Base-by-base conservation (phyloP, 495 filamentous ascomycete genomes). In the Podospora comata region DNA sequence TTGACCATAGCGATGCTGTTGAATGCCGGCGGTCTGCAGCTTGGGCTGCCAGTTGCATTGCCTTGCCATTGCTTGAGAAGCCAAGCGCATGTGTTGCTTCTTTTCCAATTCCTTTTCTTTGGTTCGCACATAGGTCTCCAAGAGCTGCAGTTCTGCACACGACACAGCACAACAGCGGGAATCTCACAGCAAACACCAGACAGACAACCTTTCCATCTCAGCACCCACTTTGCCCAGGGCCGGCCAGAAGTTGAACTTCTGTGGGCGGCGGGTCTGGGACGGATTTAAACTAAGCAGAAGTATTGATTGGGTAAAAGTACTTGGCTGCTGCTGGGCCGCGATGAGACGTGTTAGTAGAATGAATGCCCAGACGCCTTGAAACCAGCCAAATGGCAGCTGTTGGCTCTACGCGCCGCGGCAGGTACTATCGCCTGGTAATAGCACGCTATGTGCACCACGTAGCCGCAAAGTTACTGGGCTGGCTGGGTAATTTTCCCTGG, bases 401-500 rank as follows among this genome's bases (percentile, higher is more conserved):
- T 44, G 27, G 16, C 61, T 23, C 15, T 28, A 55, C 39, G 11
- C 53, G 32, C 54, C 53, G 48, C 56, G 39, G 27, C 16, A 11
- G 19, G 53, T 34, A 30, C 55, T 75, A 77, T 64, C 73, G 13
- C 18, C 15, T 28, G 7, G 28, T 66, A 77, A 69, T 72, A 13
- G 20, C 7, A 18, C 58, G 55, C 30, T 59, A 65, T 30, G 62
- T 64, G 60, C 65, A 19, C 68, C 54, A 39, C 54, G 73, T 78
- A 58, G 39, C 9, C 39, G 39, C 39, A 48, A 48, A 48, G 39
- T 48, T 48, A 19, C 71, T 66, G 54, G 48, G 56, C 60, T 32
- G 61, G 28, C 62, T 76, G 77, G 73, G 74, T 79, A 79, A 79
- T 79, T 74, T 58, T 79, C 77, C 69, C 74, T 70, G 53, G 67